Conservation (phyloP, 768 basidiomycete species). For the Lentinula detonsa region DNA sequence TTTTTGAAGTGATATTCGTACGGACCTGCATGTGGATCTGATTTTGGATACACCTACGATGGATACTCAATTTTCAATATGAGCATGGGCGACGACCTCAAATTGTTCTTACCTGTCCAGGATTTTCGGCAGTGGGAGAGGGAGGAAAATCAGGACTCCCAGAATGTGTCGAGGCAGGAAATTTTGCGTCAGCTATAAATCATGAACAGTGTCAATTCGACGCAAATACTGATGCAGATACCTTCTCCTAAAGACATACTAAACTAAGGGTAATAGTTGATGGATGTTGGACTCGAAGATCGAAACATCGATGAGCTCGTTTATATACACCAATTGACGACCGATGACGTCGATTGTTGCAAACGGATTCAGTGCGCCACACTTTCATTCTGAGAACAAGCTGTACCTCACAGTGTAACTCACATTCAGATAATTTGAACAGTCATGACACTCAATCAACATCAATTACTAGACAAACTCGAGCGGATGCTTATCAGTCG, state of each 20-base stretch:
- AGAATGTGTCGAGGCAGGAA: neutral
- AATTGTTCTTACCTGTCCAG: neutral
- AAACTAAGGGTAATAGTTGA: neutral
- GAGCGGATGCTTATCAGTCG: constrained; percentile 71
- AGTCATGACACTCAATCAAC: too few relatives aligned
- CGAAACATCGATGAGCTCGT: neutral
- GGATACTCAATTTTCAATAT: neutral
- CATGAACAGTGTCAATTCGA: too few relatives aligned
- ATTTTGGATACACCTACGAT: constrained; percentile 1
- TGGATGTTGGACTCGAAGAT: neutral
- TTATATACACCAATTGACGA: neutral
- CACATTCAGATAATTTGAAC: too few relatives aligned
- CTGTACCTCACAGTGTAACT: neutral
- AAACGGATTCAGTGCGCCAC: neutral
- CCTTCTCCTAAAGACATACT: constrained; percentile 4
- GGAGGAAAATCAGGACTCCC: neutral
- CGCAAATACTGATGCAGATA: neutral
- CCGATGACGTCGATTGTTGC: neutral
- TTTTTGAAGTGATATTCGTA: neutral
- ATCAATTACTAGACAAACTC: constrained; percentile 33
- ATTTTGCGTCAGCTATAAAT: constrained; percentile 2
- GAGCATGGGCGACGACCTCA: neutral
- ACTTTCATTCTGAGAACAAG: neutral
- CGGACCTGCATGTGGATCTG: constrained; percentile 1
- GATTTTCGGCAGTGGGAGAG: constrained; percentile 4